A percentile compares a stretch with the other conserved stretches of the same genome.
phyloP scores from a whole-genome alignment of 2,329 filamentous ascomycete species.

The Alternaria ethzedia region DNA sequence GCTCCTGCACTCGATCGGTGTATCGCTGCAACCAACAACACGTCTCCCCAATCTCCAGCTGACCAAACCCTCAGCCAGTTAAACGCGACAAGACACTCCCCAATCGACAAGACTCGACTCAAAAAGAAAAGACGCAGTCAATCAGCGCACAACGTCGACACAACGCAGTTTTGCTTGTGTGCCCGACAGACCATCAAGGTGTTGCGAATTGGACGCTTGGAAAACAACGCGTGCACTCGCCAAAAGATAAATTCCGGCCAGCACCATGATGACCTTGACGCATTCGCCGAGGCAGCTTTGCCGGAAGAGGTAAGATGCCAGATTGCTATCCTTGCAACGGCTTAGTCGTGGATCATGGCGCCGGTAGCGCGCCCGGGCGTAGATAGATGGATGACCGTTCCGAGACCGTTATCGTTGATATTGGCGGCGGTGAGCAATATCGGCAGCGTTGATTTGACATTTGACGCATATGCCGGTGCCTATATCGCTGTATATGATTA shows the following conservation, averaged over 20 bases:
- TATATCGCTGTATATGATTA: neutral
- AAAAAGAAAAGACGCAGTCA: neutral
- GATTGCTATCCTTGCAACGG: conserved; percentile 2
- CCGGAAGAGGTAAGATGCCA: conserved; percentile 1
- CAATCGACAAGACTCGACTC: neutral
- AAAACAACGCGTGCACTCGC: conserved; percentile 9
- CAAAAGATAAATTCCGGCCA: conserved; percentile 19
- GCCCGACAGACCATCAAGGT: conserved; percentile 22
- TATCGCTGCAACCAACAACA: neutral
- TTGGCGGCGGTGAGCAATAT: conserved; percentile 12
- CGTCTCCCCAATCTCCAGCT: conserved; percentile 1
- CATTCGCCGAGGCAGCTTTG: conserved; percentile 19
- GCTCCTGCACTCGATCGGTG: neutral
- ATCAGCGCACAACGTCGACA: neutral
- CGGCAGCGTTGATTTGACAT: neutral
- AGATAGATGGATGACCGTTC: neutral
- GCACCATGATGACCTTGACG: conserved; percentile 27
- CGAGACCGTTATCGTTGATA: conserved; percentile 4
- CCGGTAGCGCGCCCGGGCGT: conserved; percentile 16
- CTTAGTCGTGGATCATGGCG: conserved; percentile 11
- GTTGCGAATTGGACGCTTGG: conserved; percentile 13
- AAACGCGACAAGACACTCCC: neutral
- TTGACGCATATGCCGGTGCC: neutral
- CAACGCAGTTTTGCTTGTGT: conserved; percentile 13
- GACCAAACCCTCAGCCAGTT: neutral